Evolutionary conservation across 768 basidiomycete genomes (phyloP), one percentile per base, ranked within the genome.

Genomic region (Calocybe indica): DNA sequence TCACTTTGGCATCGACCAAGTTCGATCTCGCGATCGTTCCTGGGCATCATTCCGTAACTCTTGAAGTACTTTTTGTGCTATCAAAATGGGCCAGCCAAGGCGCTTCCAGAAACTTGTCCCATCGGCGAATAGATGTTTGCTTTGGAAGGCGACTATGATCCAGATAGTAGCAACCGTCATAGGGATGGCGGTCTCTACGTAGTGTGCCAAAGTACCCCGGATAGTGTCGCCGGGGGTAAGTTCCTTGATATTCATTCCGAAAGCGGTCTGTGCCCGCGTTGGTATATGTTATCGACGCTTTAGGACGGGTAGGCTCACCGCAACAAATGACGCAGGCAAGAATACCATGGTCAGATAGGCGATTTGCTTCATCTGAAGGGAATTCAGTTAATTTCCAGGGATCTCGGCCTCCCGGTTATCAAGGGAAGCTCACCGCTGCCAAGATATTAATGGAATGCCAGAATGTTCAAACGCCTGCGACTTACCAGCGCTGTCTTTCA

Each of bases 291-390:
- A 46, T 14, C 7, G n/a, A 22, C 14, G 29, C 2, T 32, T 15
- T 13, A n/a, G 32, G 42, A 40, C 11, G 31, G 40, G 10, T n/a
- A 12, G n/a, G 49, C 59, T 47, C 37, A 61, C 55, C 49, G 69
- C 57, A 14, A 53, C 49, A 40, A 76, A 70, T 13, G 68, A 68
- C 7, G 72, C 70, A 4, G 74, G 74, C n/a, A 76, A 55, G 53
- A 74, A 76, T 10, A 76, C 50, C 72, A 75, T 76, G 2, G 71
- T 72, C 7, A 76, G 58, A 49, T 74, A 75, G 1, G 75, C 69
- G 34, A 76, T 68, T 38, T 73, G 65, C 53, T 63, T 66, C 63
- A 66, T 68, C 22, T 22, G 22, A 22, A 22, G 22, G 22, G 22
- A 22, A 22, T 22, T 22, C 22, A 22, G 22, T 22, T 22, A 22